Percentiles rank a stretch among this genome's conserved stretches.
Evolutionary conservation across 2,329 filamentous ascomycete species (phyloP).

Genomic region (Coniella vitis): DNA sequence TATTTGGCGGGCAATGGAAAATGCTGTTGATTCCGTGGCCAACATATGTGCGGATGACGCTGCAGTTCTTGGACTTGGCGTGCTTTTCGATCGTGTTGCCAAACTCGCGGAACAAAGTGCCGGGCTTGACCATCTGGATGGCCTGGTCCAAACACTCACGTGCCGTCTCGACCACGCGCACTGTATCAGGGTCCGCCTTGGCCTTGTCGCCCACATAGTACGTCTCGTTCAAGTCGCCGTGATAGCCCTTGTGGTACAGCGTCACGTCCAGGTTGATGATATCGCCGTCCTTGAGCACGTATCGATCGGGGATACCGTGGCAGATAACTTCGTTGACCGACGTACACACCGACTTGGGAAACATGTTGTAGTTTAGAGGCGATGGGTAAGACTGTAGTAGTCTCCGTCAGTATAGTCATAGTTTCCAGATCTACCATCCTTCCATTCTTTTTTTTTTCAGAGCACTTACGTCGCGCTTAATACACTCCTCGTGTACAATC

Average conservation of each 20-base stretch:
- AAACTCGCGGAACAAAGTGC: constrained; percentile 85
- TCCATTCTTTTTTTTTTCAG: neutral
- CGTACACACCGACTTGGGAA: constrained; percentile 97
- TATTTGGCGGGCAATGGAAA: constrained; percentile 90
- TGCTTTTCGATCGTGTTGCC: constrained; percentile 94
- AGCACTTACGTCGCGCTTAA: constrained; percentile 61
- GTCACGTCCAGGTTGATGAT: constrained; percentile 97
- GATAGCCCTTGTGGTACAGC: constrained; percentile 89
- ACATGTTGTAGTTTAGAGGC: constrained; percentile 89
- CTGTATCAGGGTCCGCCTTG: constrained; percentile 73
- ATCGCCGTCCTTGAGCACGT: constrained; percentile 81
- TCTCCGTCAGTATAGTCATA: neutral
- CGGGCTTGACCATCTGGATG: constrained; percentile 88
- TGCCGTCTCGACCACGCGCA: constrained; percentile 84
- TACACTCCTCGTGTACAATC: constrained; percentile 67
- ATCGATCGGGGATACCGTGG: constrained; percentile 93
- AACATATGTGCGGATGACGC: constrained; percentile 91
- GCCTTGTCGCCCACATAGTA: constrained; percentile 95
- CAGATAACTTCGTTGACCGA: constrained; percentile 97
- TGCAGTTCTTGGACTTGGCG: constrained; percentile 78
- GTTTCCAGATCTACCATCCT: neutral
- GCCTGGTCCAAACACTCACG: constrained; percentile 85
- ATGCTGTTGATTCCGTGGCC: constrained; percentile 91
- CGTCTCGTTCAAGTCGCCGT: constrained; percentile 95
- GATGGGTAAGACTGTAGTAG: constrained; percentile 76